Evolutionary conservation across 176 grass and related monocot species (phyloP).

Genomic region (Rhipidocladum racemiflorum): DNA sequence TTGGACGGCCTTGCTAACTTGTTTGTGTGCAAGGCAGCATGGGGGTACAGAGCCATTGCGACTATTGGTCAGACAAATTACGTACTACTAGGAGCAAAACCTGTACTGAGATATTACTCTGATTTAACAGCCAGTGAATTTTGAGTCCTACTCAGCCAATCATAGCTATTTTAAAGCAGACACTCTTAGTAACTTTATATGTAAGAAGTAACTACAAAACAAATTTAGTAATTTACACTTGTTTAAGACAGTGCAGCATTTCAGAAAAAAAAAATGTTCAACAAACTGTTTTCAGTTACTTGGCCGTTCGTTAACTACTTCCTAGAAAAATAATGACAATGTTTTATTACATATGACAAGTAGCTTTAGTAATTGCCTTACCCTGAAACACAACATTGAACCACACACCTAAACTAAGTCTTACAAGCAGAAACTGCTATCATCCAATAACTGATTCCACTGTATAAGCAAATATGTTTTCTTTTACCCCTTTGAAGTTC

Average conservation of each 20-base stretch:
- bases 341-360: background rate
- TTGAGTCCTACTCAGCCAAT: background rate
- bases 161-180: background rate
- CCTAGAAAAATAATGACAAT: background rate
- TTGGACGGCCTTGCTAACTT: too few species aligned
- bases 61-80: too few species aligned
- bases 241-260: background rate
- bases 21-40: too few species aligned
- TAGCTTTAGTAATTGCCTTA: background rate
- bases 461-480: background rate
- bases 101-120: background rate
- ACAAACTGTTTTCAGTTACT: background rate
- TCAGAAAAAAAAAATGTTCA: background rate
- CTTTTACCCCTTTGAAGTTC: background rate
- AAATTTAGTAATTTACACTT: background rate
- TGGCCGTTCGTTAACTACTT: background rate
- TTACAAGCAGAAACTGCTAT: background rate
- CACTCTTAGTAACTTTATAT: background rate
- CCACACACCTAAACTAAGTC: background rate
- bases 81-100: background rate
- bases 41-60: too few species aligned
- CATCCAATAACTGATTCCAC: background rate
- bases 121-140: background rate
- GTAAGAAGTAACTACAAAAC: background rate
- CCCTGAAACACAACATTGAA: background rate